phyloP scores from a whole-genome alignment of 306 rosid genomes.

The Vicia sativa region DNA sequence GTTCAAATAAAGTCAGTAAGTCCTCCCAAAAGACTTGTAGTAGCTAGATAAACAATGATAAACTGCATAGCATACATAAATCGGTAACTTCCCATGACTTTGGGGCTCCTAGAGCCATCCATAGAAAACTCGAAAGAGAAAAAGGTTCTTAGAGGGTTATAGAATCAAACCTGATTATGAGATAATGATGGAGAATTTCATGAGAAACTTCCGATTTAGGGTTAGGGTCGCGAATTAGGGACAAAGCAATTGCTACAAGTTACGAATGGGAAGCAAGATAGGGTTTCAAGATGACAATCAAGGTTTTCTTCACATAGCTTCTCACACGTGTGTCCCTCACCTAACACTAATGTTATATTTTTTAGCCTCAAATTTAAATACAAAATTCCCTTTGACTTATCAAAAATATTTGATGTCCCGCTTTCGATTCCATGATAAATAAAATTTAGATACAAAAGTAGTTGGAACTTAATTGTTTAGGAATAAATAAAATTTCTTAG shows the following conservation, averaged over 20 bases:
- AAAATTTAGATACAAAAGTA: too few species aligned
- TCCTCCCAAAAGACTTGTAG: too few species aligned
- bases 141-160: constrained; percentile 39
- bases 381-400: too few species aligned
- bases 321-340: constrained; percentile 46
- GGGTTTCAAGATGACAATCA: constrained; percentile 49
- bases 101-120: constrained; percentile 98
- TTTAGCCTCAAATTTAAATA: too few species aligned
- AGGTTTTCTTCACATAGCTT: constrained; percentile 12
- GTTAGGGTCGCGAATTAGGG: constrained; percentile 51
- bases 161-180: constrained; percentile 33
- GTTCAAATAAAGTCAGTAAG: too few species aligned
- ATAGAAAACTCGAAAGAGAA: constrained; percentile 43
- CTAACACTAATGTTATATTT: too few species aligned
- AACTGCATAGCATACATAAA: too few species aligned
- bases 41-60: too few species aligned
- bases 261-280: constrained; percentile 37
- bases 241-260: constrained; percentile 36
- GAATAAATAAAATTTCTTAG: too few species aligned
- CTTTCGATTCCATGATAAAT: too few species aligned
- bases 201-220: constrained; percentile 42
- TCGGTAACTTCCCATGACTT: constrained; percentile 96
- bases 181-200: constrained; percentile 48
- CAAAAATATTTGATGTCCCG: too few species aligned
- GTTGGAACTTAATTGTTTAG: too few species aligned